phyloP scores from a whole-genome alignment of 1,139 yeast species.

The Protomyces arabidopsidicola region DNA sequence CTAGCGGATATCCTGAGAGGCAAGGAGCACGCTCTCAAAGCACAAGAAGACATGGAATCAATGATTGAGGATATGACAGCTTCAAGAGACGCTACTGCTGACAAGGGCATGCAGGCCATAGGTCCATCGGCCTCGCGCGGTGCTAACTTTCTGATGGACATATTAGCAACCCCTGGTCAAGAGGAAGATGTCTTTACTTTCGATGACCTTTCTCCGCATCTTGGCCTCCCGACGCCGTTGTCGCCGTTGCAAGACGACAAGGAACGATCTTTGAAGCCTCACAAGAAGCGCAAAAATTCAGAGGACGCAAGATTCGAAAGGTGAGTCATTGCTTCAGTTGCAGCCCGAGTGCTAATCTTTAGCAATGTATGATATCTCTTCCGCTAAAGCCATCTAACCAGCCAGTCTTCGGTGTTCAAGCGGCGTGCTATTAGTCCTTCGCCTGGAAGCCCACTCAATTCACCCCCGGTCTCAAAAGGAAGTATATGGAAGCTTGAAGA shows the following conservation, averaged over 20 bases:
- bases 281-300: not conserved
- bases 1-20: conserved; percentile 11
- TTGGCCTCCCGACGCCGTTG: not conserved
- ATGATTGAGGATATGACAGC: not conserved
- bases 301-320: not conserved
- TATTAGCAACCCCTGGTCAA: not conserved
- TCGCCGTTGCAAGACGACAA: not conserved
- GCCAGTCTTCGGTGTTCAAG: not conserved
- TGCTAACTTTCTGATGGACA: not conserved
- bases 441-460: conserved; percentile 18
- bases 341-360: not conserved
- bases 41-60: not conserved
- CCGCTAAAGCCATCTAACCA: not conserved
- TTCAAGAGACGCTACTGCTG: not conserved
- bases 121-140: not conserved
- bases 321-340: not conserved
- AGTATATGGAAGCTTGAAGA: conserved; percentile 19
- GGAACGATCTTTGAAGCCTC: not conserved
- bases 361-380: not conserved
- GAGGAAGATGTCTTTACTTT: not conserved
- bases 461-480: conserved; percentile 11
- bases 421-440: conserved; percentile 22
- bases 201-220: not conserved
- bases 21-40: not conserved
- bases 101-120: not conserved